Conservation (phyloP, 495 filamentous ascomycete genomes). For the Talaromyces thailandensis region DNA sequence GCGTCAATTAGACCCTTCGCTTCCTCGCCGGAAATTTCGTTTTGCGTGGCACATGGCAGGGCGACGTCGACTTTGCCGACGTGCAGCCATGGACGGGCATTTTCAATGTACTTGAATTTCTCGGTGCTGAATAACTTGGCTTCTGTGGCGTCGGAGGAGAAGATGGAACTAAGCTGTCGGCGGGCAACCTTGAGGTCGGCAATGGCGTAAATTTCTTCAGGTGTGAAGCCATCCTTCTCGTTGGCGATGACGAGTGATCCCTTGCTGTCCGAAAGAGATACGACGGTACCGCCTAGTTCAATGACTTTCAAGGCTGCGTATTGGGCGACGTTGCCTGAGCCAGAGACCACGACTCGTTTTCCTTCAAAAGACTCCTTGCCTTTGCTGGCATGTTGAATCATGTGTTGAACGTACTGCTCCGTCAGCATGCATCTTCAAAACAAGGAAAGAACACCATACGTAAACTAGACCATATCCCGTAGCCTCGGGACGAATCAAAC, state of each 20-base stretch:
- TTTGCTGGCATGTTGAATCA: conserved; percentile 75
- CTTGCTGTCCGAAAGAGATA: conserved; percentile 91
- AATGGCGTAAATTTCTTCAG: conserved; percentile 68
- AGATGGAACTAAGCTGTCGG: conserved; percentile 62
- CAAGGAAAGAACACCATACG: conserved; percentile 22
- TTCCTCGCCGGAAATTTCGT: conserved; percentile 89
- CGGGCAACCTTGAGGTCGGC: conserved; percentile 79
- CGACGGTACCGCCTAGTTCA: conserved; percentile 85
- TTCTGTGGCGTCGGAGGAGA: conserved; percentile 14
- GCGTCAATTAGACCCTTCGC: conserved; percentile 68
- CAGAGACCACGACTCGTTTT: conserved; percentile 93
- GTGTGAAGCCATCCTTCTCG: conserved; percentile 53
- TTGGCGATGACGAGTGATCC: conserved; percentile 68
- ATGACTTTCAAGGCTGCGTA: conserved; percentile 95
- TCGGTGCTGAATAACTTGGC: conserved; percentile 30
- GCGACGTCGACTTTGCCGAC: conserved; percentile 83
- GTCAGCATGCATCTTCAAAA: neutral
- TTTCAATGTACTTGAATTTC: conserved; percentile 81
- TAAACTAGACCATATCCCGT: conserved; percentile 97
- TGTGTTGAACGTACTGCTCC: conserved; percentile 73
- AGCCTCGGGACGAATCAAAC: conserved; percentile 91
- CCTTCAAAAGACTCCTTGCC: conserved; percentile 81
- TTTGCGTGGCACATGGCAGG: conserved; percentile 91
- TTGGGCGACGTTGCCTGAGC: conserved; percentile 97
- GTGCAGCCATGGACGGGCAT: conserved; percentile 85